Evolutionary conservation across 2,329 filamentous ascomycete genomes (phyloP), one percentile per base, ranked within the genome.

Genomic region (Monilinia fructigena): DNA sequence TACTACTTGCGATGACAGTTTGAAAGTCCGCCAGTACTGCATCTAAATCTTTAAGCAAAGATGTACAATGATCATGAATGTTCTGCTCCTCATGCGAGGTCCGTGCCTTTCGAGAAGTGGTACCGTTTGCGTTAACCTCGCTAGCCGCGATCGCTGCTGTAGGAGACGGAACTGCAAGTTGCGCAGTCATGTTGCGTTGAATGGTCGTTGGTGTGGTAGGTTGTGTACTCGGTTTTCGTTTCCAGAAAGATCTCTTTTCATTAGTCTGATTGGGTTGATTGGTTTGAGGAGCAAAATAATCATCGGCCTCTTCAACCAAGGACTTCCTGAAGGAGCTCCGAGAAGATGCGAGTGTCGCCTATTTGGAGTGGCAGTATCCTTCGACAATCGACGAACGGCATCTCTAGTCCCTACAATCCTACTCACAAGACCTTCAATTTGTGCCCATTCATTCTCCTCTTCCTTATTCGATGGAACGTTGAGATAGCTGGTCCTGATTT

Each of bases 211-310:
- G 71, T 42, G 73, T 18, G 65, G 40, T 38, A 18, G 67, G 58
- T 40, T 75, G 73, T 23, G 74, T 67, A 23, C 80, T 80, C 72
- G 88, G 93, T 78, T 96, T 97, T 58, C 94, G 87, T 77, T 93
- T 96, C 95, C 95, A 99, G 75, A 99, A 98, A 0, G 92, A 82
- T 67, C 87, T 85, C 76, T 83, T 92, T 64, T 92, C 87, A n/a
- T 42, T 60, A 3, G 47, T n/a, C 35, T 59, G 55, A 14, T 45
- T 45, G 40, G 26, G 10, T n/a, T 59, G 55, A 4, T 78, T 73
- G 10, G 77, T 71, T 2, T 79, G 71, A 11, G 59, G 55, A 62
- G 86, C 87, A 72, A 88, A 89, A 66, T 85, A 81, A 47, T 85
- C 85, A 3, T 52, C 76, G 20, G 85, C 84, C 28, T 85, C 83